Evolutionary conservation across 2,329 filamentous ascomycete species (phyloP).

Genomic region (Arthrobotrys entomopaga): DNA sequence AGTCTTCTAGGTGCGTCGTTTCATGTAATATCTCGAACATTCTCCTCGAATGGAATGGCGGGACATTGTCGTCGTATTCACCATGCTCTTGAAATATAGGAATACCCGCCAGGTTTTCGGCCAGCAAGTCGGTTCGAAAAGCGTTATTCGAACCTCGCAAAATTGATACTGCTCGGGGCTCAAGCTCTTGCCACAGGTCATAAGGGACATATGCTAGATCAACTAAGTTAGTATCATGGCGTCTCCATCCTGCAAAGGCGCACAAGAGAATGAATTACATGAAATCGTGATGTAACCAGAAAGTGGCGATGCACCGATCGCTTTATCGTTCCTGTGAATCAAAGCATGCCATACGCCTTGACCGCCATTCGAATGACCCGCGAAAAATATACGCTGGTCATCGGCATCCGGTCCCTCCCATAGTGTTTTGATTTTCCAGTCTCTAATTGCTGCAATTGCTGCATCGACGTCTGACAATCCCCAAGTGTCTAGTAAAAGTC

Average conservation of each 20-base stretch:
- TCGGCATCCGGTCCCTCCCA: conserved; percentile 67
- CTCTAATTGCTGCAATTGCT: conserved; percentile 65
- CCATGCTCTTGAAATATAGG: conserved; percentile 70
- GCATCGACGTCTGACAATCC: conserved; percentile 69
- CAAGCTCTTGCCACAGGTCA: conserved; percentile 67
- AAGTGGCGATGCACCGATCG: conserved; percentile 69
- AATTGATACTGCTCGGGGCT: conserved; percentile 66
- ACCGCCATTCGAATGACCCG: conserved; percentile 71
- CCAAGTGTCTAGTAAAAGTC: conserved; percentile 65
- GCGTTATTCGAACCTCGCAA: conserved; percentile 66
- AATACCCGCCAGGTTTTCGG: conserved; percentile 67
- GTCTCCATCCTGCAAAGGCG: not conserved
- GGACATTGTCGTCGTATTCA: conserved; percentile 69
- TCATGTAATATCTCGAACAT: conserved; percentile 66
- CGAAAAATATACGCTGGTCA: conserved; percentile 66
- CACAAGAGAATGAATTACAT: conserved; percentile 60
- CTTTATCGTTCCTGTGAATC: conserved; percentile 68
- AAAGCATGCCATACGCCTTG: conserved; percentile 70
- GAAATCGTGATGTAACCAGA: conserved; percentile 71
- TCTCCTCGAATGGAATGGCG: conserved; percentile 68
- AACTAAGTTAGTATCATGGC: conserved; percentile 18
- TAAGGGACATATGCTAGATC: conserved; percentile 68
- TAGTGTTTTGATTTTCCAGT: conserved; percentile 65
- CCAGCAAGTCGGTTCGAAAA: conserved; percentile 69
- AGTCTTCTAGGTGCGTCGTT: conserved; percentile 59